Percentiles rank a stretch among this genome's conserved stretches.
Evolutionary conservation across 768 basidiomycete species (phyloP).

Genomic region (Pleurotus salmoneostramineus): DNA sequence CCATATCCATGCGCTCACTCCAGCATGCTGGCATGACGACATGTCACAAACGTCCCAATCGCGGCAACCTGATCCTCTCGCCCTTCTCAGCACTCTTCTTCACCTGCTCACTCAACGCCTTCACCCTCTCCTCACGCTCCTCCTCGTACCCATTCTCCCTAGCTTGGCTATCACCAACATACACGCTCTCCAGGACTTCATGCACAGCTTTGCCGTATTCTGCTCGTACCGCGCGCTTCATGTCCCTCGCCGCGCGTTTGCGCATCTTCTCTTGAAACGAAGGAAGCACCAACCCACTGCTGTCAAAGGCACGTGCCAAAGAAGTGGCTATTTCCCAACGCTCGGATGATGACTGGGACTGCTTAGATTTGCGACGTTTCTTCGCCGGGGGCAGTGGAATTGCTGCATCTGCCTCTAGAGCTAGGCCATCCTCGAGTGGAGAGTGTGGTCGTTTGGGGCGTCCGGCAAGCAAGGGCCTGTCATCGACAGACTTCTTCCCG

Average conservation of each 20-base stretch:
- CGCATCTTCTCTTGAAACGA: not conserved
- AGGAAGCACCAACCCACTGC: not conserved
- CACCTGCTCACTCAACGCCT: not conserved
- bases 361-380: too few relatives aligned
- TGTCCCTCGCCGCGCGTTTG: not conserved
- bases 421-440: too few relatives aligned
- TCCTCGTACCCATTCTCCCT: slow-evolving; percentile 22
- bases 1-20: not conserved
- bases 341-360: too few relatives aligned
- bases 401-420: too few relatives aligned
- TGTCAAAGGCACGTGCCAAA: not conserved
- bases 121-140: not conserved
- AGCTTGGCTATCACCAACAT: slow-evolving; percentile 17
- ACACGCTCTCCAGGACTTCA: not conserved
- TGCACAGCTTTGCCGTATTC: not conserved
- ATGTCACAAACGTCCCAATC: not conserved
- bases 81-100: not conserved
- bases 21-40: too few relatives aligned
- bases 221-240: not conserved
- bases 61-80: not conserved
- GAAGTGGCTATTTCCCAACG: not conserved
- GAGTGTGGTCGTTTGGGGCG: too few relatives aligned
- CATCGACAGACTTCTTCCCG: too few relatives aligned
- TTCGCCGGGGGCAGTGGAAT: too few relatives aligned
- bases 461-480: too few relatives aligned